phyloP scores from a whole-genome alignment of 352 stramenopile genomes.

The Phytophthora gonapodyides region DNA sequence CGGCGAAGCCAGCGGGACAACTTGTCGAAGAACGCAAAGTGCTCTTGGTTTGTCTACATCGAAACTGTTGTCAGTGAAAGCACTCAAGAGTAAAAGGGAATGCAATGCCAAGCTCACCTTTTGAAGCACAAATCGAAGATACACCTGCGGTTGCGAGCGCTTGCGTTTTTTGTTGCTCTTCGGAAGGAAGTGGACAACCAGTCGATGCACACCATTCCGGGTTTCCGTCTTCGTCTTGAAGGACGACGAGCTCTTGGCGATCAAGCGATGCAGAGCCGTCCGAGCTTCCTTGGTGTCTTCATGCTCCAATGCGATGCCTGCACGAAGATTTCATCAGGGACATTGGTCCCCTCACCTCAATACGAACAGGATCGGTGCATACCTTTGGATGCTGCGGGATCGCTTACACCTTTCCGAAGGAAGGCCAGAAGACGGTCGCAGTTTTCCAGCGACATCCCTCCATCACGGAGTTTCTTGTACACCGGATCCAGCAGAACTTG shows the following conservation, averaged over 20 bases:
- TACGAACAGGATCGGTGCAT: neutral
- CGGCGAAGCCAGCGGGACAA: conserved; percentile 47
- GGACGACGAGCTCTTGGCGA: conserved; percentile 56
- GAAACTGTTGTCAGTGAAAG: neutral
- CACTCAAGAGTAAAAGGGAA: neutral
- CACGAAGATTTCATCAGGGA: conserved; percentile 1
- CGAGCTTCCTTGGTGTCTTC: conserved; percentile 68
- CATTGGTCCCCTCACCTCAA: neutral
- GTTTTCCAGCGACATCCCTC: conserved; percentile 54
- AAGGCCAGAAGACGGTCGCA: conserved; percentile 55
- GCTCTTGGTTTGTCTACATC: conserved; percentile 65
- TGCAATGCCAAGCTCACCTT: conserved; percentile 46
- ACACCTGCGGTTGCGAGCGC: conserved; percentile 50
- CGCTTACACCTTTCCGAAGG: conserved; percentile 54
- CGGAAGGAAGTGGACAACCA: conserved; percentile 67
- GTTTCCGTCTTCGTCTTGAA: conserved; percentile 73
- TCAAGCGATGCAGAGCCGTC: conserved; percentile 62
- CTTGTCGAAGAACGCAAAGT: conserved; percentile 73
- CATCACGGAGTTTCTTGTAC: conserved; percentile 69
- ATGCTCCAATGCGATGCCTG: conserved; percentile 57
- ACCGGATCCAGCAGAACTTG: conserved; percentile 65
- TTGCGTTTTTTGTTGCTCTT: conserved; percentile 78
- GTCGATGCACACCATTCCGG: conserved; percentile 42
- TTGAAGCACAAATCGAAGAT: conserved; percentile 69
- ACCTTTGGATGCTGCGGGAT: conserved; percentile 47